A percentile compares a stretch with the other conserved stretches of the same genome.
Evolutionary conservation across 352 stramenopile species (phyloP).

Genomic region (Thalassiosira delicatula): DNA sequence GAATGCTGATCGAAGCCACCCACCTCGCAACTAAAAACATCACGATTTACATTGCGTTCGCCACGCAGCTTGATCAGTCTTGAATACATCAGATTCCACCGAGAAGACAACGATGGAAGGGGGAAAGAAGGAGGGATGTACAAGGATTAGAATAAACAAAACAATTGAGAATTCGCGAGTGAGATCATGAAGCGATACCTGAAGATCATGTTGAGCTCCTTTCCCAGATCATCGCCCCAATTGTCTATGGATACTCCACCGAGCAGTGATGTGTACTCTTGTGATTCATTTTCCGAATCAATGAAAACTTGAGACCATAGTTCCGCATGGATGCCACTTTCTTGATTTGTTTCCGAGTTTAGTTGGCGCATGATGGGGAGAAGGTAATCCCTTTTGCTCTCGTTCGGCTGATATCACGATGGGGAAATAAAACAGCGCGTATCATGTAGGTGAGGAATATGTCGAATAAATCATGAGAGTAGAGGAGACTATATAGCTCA

Average conservation of each 20-base stretch:
- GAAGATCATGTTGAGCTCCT: slow-evolving; percentile 56
- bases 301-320: slow-evolving; percentile 55
- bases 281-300: slow-evolving; percentile 31
- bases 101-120: too few species aligned
- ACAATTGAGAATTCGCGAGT: neutral
- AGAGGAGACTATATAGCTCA: neutral
- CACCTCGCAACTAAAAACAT: slow-evolving; percentile 66
- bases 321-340: slow-evolving; percentile 43
- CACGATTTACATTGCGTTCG: slow-evolving; percentile 18
- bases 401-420: neutral
- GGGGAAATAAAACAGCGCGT: neutral
- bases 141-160: neutral
- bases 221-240: too few species aligned
- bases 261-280: slow-evolving; percentile 19
- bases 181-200: neutral
- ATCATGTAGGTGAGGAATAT: neutral
- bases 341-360: slow-evolving; percentile 37
- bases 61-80: neutral
- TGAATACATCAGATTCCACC: neutral
- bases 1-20: slow-evolving; percentile 72
- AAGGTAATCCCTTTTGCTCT: neutral
- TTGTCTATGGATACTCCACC: too few species aligned
- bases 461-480: neutral
- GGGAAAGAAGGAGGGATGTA: too few species aligned
- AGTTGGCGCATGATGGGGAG: slow-evolving; percentile 28